Evolutionary conservation across 345 rosid species (phyloP).

Genomic region (Populus pruinosa): DNA sequence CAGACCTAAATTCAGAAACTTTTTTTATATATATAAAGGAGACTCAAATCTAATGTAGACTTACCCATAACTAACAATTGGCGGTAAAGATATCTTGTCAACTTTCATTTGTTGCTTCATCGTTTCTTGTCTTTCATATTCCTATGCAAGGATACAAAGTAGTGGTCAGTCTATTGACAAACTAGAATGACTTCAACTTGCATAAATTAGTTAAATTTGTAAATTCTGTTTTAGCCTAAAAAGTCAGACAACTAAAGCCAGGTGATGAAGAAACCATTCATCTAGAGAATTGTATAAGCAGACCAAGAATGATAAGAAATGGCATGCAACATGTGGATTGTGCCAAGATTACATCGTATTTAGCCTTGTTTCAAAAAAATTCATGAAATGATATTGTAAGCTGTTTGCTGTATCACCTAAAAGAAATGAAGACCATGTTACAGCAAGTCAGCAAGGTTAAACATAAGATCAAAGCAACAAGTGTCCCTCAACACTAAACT

Average conservation of each 20-base stretch:
- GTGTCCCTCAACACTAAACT: background rate
- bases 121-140: slow-evolving; percentile 76
- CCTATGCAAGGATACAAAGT: slow-evolving; percentile 35
- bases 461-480: background rate
- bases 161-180: background rate
- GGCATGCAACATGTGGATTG: background rate
- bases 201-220: background rate
- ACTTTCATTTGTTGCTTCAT: slow-evolving; percentile 58
- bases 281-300: background rate
- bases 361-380: background rate
- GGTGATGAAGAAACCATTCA: background rate
- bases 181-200: background rate
- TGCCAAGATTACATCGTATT: background rate
- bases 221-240: background rate
- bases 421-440: background rate
- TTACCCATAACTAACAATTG: slow-evolving; percentile 68
- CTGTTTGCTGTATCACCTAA: background rate
- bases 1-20: background rate
- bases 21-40: background rate
- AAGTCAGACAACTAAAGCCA: background rate
- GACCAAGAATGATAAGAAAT: background rate
- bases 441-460: background rate
- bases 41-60: slow-evolving; percentile 14
- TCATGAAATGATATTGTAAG: background rate
- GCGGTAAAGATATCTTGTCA: slow-evolving; percentile 58